Base-by-base conservation (phyloP, 2,329 filamentous ascomycete genomes). In the Stagonosporopsis chrysanthemi region DNA sequence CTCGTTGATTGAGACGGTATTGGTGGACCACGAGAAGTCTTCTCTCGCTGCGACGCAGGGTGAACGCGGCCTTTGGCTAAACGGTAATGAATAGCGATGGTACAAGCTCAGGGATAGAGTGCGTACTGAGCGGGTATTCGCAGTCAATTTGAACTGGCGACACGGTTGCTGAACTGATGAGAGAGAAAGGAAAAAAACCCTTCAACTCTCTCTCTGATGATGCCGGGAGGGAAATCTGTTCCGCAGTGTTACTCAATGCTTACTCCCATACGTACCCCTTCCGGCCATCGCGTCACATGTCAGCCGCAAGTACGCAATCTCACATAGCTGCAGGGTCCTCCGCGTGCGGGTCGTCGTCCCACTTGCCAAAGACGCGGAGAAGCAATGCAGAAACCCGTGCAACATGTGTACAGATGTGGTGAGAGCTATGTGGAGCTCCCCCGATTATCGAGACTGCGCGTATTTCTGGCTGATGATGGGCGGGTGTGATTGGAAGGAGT, bases 401-500 rank as follows among this genome's bases (percentile, higher is more conserved):
- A 17, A 46, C 43, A 14, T 46, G 12, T 46, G 19, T 35, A 14
- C 31, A 26, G 24, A 26, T 19, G 17, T 31, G 15, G 26, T 22
- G 11, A 24, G 31, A 46, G 17, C 4, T 17, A 11, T 46, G 43
- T 35, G 43, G 43, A 46, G 43, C 31, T 24, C 17, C 22, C 19
- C 2, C 8, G 2, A 19, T 19, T 19, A 19, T 29, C 12, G 22
- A 36, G 45, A 52, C 40, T 43, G n/a, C 15, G n/a, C n/a, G 40
- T 29, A n/a, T 29, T 22, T 1, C 24, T 26, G 56, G 46, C 51
- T 55, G 69, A 19, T 65, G 60, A 69, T 66, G 54, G 23, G 52
- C 52, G 41, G 3, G 57, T 62, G 50, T 62, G 58, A 73, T 69
- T 74, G 70, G 70, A 48, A 58, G 44, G 48, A 58, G 59, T 41